Conservation (phyloP, 2,329 filamentous ascomycete genomes). For the Zasmidium angulare region DNA sequence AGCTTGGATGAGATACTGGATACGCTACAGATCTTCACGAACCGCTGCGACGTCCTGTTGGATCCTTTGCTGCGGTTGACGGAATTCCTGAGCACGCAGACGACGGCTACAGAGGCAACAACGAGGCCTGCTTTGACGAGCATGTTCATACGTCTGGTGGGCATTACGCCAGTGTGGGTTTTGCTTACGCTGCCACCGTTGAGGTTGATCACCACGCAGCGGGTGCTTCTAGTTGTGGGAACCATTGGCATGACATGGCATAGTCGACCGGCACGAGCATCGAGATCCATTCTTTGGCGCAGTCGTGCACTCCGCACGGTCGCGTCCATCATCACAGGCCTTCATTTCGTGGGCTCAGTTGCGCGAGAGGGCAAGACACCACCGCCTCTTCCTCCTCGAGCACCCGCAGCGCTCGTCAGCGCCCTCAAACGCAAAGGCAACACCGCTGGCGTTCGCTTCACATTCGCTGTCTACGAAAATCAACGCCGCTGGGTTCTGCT, state of each 20-base stretch:
- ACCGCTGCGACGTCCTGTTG: conserved; percentile 85
- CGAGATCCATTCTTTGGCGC: conserved; percentile 85
- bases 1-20: conserved; percentile 97
- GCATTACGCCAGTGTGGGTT: conserved; percentile 87
- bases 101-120: conserved; percentile 85
- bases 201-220: conserved; percentile 79
- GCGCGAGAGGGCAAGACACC: conserved; percentile 33
- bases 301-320: conserved; percentile 71
- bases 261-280: conserved; percentile 79
- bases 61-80: conserved; percentile 87
- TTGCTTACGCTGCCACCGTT: conserved; percentile 77
- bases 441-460: conserved; percentile 81
- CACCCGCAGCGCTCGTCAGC: conserved; percentile 22
- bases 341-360: conserved; percentile 60
- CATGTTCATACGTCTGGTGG: conserved; percentile 82
- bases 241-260: conserved; percentile 91
- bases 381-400: conserved; percentile 19
- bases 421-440: conserved; percentile 44
- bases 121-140: conserved; percentile 86
- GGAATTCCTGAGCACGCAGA: conserved; percentile 81
- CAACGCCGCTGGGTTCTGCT: conserved; percentile 92
- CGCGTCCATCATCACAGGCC: conserved; percentile 73
- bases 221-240: conserved; percentile 80
- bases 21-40: conserved; percentile 84
- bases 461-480: conserved; percentile 95